Percentiles rank a stretch among this genome's conserved stretches.
Conservation (phyloP, 2,329 filamentous ascomycete genomes). For the Epichloe brachyelytri region DNA sequence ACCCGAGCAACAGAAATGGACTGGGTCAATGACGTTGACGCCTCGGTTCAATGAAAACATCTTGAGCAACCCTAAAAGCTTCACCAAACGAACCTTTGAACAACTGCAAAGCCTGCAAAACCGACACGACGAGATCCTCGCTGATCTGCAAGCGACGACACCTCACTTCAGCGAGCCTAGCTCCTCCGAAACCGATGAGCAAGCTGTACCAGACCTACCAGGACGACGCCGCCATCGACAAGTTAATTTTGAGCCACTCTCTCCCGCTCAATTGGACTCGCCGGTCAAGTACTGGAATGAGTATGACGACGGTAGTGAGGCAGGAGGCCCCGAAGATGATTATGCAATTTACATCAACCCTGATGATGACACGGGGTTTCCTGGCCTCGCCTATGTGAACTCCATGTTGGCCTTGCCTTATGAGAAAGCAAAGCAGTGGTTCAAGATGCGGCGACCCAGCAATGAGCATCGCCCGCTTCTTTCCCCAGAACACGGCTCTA, state of each 20-base stretch:
- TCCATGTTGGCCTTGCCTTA: constrained; percentile 36
- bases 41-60: constrained; percentile 55
- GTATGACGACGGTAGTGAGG: constrained; percentile 70
- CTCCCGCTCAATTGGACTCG: constrained; percentile 15
- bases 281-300: constrained; percentile 65
- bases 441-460: constrained; percentile 18
- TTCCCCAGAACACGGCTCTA: constrained; percentile 5
- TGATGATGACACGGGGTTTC: constrained; percentile 45
- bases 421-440: constrained; percentile 39
- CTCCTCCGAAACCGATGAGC: constrained; percentile 22
- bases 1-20: constrained; percentile 55
- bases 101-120: constrained; percentile 33
- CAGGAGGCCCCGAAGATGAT: constrained; percentile 41
- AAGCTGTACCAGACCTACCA: constrained; percentile 5
- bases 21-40: constrained; percentile 52
- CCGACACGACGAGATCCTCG: constrained; percentile 37
- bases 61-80: constrained; percentile 54
- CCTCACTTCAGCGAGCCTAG: constrained; percentile 27
- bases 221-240: constrained; percentile 6
- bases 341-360: constrained; percentile 69
- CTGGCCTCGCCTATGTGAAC: constrained; percentile 49
- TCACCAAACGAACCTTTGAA: constrained; percentile 53
- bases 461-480: constrained; percentile 14
- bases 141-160: constrained; percentile 31
- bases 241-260: constrained; percentile 19